Evolutionary conservation across 2,329 filamentous ascomycete species (phyloP).

Genomic region (Raffaelea arxii): DNA sequence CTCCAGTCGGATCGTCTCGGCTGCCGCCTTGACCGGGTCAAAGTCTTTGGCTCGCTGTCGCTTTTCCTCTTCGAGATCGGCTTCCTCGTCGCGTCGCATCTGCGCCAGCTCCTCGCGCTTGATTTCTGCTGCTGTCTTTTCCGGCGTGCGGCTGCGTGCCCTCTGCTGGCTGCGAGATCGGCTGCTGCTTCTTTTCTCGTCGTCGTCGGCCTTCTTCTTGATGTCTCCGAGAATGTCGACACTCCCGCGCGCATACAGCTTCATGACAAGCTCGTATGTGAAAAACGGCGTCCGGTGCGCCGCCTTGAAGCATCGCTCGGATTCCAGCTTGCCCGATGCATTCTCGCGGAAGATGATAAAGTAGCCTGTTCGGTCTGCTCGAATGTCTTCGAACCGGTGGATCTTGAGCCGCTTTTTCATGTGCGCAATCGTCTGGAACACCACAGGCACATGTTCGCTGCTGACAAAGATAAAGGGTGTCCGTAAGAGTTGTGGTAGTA

Average conservation of each 20-base stretch:
- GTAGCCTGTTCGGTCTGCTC: conserved; percentile 78
- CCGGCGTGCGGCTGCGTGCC: conserved; percentile 21
- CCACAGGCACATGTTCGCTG: conserved; percentile 77
- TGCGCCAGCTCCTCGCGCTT: conserved; percentile 55
- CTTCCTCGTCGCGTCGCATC: conserved; percentile 60
- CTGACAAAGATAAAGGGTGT: conserved; percentile 88
- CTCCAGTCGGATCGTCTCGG: conserved; percentile 69
- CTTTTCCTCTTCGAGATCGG: conserved; percentile 84
- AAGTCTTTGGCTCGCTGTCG: conserved; percentile 76
- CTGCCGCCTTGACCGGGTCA: conserved; percentile 79
- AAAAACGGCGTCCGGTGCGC: conserved; percentile 81
- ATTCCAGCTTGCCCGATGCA: conserved; percentile 65
- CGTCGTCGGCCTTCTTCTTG: neutral
- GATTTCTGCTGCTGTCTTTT: conserved; percentile 31
- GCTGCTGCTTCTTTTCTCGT: conserved; percentile 17
- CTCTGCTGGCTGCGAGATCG: conserved; percentile 21
- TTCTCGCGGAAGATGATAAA: conserved; percentile 85
- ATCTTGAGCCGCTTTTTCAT: conserved; percentile 82
- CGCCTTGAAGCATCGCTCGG: conserved; percentile 66
- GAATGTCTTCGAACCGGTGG: conserved; percentile 71
- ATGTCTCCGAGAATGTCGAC: too few species aligned
- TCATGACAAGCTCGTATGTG: conserved; percentile 87
- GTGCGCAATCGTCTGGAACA: conserved; percentile 77
- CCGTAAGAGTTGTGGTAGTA: conserved; percentile 60
- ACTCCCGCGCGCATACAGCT: conserved; percentile 49